Evolutionary conservation across 345 rosid genomes (phyloP).

Genomic region (Trapa incisa): DNA sequence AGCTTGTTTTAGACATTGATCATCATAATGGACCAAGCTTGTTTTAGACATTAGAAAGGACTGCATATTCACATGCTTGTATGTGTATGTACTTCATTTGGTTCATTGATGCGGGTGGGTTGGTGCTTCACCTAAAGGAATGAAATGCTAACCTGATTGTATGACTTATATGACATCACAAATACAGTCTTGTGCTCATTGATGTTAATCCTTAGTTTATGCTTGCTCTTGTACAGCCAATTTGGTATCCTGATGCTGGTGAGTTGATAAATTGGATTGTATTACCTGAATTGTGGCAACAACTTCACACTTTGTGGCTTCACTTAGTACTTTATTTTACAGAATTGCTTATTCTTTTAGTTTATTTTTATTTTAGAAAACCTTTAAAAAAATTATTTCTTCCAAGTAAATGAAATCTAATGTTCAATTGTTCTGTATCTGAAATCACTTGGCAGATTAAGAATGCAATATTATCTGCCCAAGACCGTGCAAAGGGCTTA

Average conservation of each 20-base stretch:
- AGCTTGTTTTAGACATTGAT: neutral
- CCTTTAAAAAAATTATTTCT: neutral
- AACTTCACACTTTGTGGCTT: neutral
- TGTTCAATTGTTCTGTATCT: neutral
- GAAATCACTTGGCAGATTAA: constrained; percentile 38
- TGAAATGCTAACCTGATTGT: neutral
- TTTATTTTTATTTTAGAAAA: neutral
- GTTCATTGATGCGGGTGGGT: neutral
- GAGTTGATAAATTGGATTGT: neutral
- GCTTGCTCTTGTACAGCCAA: neutral
- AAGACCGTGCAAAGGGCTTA: constrained; percentile 43
- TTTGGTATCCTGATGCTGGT: neutral
- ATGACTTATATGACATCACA: neutral
- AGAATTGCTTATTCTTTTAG: neutral
- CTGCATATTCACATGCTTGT: neutral
- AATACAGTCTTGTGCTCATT: neutral
- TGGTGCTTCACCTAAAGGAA: too few species aligned
- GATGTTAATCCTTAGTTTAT: neutral
- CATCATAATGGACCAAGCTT: neutral
- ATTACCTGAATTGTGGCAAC: neutral
- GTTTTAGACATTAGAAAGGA: neutral
- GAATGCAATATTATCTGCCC: constrained; percentile 41
- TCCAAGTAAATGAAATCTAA: neutral
- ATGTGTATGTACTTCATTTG: neutral
- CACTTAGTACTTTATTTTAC: neutral